Conservation (phyloP, 495 filamentous ascomycete genomes). For the Glutinoglossum americanum region DNA sequence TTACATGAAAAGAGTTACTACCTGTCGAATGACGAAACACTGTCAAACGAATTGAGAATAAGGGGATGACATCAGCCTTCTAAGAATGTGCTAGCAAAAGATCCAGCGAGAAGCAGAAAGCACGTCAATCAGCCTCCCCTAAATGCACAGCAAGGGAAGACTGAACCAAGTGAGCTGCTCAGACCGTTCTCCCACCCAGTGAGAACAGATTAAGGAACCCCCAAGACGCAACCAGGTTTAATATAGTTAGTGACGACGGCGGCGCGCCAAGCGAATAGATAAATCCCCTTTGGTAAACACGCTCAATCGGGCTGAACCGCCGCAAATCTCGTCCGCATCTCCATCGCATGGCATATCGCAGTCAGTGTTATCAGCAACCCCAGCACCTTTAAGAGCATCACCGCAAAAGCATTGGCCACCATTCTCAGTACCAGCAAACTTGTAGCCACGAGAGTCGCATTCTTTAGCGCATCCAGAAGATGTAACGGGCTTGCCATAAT, state of each 20-base stretch:
- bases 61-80: not conserved
- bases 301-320: not conserved
- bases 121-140: not conserved
- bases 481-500: not conserved
- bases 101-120: not conserved
- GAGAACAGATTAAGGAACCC: not conserved
- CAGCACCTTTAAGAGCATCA: not conserved
- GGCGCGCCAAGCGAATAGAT: not conserved
- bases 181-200: not conserved
- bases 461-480: not conserved
- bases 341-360: conserved; percentile 1
- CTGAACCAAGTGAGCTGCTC: not conserved
- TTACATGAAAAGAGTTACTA: not conserved
- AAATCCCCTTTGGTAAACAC: not conserved
- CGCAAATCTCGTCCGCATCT: not conserved
- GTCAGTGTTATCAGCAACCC: not conserved
- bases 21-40: not conserved
- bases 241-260: not conserved
- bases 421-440: conserved; percentile 3
- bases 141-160: not conserved
- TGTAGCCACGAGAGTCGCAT: not conserved
- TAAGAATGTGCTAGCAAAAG: not conserved
- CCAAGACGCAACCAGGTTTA: not conserved
- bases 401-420: conserved; percentile 1
- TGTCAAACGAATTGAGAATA: not conserved